Conservation (phyloP, 2,329 filamentous ascomycete genomes). For the Pseudocercospora musae region DNA sequence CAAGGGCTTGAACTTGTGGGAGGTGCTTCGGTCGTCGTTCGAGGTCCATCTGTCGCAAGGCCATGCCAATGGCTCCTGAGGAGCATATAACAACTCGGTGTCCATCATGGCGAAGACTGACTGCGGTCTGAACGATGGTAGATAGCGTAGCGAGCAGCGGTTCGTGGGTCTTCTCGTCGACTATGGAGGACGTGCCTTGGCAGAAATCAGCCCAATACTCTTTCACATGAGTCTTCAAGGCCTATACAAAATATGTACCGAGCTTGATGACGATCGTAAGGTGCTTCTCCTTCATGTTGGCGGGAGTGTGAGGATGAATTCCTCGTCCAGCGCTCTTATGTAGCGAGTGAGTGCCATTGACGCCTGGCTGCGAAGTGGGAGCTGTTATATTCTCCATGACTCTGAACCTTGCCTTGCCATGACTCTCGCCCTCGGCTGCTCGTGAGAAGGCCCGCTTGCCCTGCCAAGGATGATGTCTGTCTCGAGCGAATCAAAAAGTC, state of each 20-base stretch:
- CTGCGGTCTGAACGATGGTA: slow-evolving; percentile 89
- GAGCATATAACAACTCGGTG: slow-evolving; percentile 95
- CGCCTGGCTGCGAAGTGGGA: neutral
- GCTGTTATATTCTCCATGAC: slow-evolving; percentile 1
- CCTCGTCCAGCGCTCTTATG: neutral
- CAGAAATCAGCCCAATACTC: slow-evolving; percentile 13
- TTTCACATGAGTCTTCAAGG: neutral
- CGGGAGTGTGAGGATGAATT: neutral
- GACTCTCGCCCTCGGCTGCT: neutral
- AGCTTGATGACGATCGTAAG: slow-evolving; percentile 84
- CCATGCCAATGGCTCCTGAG: slow-evolving; percentile 93
- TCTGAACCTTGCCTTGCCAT: neutral
- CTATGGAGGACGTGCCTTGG: slow-evolving; percentile 94
- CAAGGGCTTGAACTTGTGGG: slow-evolving; percentile 85
- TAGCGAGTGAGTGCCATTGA: slow-evolving; percentile 1
- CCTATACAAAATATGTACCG: slow-evolving; percentile 52
- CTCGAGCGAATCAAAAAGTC: neutral
- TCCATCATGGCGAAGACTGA: slow-evolving; percentile 81
- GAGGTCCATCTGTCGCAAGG: slow-evolving; percentile 83
- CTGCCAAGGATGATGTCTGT: neutral
- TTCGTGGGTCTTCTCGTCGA: slow-evolving; percentile 92
- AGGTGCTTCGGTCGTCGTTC: slow-evolving; percentile 85
- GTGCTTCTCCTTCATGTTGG: slow-evolving; percentile 64
- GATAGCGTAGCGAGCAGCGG: slow-evolving; percentile 87
- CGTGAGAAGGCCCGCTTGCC: neutral